A percentile compares a stretch with the other conserved stretches of the same genome.
These are phyloP conservation scores for Saccharomycopsis fibuligera DNA, from an alignment of 805 yeast genomes.

Conservation along the genomic window DNA sequence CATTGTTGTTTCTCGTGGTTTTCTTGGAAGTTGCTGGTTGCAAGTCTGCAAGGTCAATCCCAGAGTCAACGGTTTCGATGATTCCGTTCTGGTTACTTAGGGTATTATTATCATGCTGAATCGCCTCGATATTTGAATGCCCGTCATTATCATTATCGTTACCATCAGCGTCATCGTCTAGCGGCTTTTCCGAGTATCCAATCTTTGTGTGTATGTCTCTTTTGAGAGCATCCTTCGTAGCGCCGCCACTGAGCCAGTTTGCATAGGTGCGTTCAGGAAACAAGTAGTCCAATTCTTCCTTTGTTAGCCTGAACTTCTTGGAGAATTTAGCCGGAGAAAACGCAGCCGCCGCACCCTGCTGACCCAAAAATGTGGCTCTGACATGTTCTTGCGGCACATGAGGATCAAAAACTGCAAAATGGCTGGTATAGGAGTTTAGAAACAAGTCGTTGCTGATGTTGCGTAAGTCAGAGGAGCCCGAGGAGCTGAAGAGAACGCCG, in stretches of 20 bases:
- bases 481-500: slow-evolving; percentile 35
- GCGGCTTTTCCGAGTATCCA: slow-evolving; percentile 27
- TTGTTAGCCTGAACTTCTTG: slow-evolving; percentile 33
- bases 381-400: slow-evolving; percentile 20
- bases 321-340: slow-evolving; percentile 9
- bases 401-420: slow-evolving; percentile 30
- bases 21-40: not conserved
- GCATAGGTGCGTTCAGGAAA: slow-evolving; percentile 54
- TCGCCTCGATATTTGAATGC: no score
- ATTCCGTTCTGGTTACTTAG: no score
- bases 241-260: slow-evolving; percentile 58
- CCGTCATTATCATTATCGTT: slow-evolving; percentile 1
- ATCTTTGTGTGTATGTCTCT: slow-evolving; percentile 41
- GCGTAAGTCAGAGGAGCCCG: slow-evolving; percentile 9
- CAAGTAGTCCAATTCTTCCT: slow-evolving; percentile 50
- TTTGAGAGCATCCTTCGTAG: slow-evolving; percentile 40
- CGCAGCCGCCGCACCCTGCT: no score
- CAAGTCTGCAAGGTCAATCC: not conserved
- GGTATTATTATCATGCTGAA: no score
- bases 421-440: not conserved
- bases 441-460: slow-evolving; percentile 8
- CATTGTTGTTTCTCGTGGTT: slow-evolving; percentile 17
- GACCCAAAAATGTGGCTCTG: not conserved
- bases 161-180: not conserved
- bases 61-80: not conserved